Evolutionary conservation across 2,329 filamentous ascomycete genomes (phyloP).

Genomic region (Diaporthe nobilis): DNA sequence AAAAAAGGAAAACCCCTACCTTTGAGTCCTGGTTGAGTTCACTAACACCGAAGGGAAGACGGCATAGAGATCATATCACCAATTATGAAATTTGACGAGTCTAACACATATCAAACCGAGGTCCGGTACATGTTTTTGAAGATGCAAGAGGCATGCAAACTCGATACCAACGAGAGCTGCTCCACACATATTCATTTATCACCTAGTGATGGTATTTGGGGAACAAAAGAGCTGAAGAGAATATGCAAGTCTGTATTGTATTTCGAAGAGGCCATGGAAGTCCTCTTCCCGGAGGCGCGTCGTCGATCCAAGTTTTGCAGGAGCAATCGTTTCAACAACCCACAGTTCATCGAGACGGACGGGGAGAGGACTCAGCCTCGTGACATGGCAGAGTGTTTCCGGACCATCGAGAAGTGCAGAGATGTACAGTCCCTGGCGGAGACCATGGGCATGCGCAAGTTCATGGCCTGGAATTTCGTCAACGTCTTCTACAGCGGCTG

Average conservation of each 20-base stretch:
- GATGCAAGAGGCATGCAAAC: background rate
- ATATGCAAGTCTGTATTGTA: background rate
- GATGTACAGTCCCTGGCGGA: background rate
- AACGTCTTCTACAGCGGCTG: background rate
- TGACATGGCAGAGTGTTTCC: background rate
- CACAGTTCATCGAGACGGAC: background rate
- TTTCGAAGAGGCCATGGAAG: background rate
- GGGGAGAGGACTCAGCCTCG: background rate
- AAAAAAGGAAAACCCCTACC: no score
- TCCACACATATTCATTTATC: background rate
- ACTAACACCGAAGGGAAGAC: background rate
- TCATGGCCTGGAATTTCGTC: background rate
- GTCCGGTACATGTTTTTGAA: background rate
- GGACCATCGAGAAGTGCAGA: background rate
- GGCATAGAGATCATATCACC: background rate
- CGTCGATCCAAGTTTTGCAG: background rate
- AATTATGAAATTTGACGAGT: background rate
- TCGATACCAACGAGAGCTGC: background rate
- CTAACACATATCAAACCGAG: background rate
- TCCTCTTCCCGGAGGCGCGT: background rate
- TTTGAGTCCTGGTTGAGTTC: no score
- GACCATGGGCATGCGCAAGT: background rate
- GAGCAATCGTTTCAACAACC: conserved; percentile 9
- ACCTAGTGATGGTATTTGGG: background rate
- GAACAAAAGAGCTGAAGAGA: background rate